Evolutionary conservation across 306 rosid genomes (phyloP), one percentile per base, ranked within the genome.

Genomic region (Casuarina equisetifolia): DNA sequence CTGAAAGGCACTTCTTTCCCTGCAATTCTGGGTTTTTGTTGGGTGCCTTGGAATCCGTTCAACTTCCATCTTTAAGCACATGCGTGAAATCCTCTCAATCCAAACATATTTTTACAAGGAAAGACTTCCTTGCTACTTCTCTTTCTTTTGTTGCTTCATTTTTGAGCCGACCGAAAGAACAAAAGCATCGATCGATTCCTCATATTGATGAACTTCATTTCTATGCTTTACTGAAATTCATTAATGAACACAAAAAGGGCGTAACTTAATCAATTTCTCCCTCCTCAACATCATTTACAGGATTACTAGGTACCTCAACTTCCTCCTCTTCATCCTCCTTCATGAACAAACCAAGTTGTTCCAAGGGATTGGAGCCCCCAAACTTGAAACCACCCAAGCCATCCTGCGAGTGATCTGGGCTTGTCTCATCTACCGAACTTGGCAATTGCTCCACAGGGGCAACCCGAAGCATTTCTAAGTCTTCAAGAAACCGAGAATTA

Each of bases 321-420:
- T 91, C 92, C 77, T 93, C 96, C 25, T 93, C 97, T 69, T 93
- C 97, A 9, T 93, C 97, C 49, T 35, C 79, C 85, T 91, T 93
- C 70, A 91, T 89, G 86, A 80, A 93, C 75, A 93, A 84, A 38
- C 97, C 97, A 2, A 93, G 85, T 73, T 86, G 92, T 83, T 91
- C 94, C 89, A 91, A 86, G 16, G 96, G 85, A 70, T 93, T 93
- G 70, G 86, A 72, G 38, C 91, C 88, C 25, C 83, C 85, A 76
- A 91, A 86, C 77, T 89, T 93, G 85, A 93, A 93, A 74, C 97
- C 73, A 49, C 92, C 93, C 73, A 93, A 80, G 75, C 81, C 90
- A 50, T 90, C 91, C 73, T 85, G 90, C 17, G 89, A 86, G 82
- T 82, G 85, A 57, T 85, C 94, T 2, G 96, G 94, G 82, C 94